These are phyloP conservation scores for Larix sibirica DNA, from an alignment of 83 land plant species.

Conservation along the genomic window DNA sequence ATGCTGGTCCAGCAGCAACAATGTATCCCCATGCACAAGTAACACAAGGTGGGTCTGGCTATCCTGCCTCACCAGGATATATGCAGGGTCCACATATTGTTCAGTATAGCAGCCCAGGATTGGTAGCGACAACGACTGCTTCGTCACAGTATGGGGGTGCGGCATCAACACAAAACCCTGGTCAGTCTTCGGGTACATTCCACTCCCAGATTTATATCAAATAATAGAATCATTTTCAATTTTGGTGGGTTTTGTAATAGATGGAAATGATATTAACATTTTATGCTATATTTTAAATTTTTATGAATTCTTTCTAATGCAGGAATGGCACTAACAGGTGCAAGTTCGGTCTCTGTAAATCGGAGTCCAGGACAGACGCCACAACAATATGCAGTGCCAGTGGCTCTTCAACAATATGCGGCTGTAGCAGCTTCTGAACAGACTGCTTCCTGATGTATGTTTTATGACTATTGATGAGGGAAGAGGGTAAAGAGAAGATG, in stretches of 20 bases:
- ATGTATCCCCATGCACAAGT: constrained; percentile 6
- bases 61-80: constrained; percentile 14
- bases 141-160: not conserved
- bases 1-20: constrained; percentile 14
- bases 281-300: not conserved
- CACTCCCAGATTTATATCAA: not conserved
- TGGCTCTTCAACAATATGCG: constrained; percentile 7
- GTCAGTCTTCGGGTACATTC: constrained; percentile 5
- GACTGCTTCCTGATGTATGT: not conserved
- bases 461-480: no score
- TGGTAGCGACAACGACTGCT: not conserved
- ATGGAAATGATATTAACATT: not conserved
- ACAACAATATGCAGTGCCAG: constrained; percentile 4
- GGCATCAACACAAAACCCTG: not conserved
- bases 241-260: not conserved
- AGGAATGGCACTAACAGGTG: not conserved
- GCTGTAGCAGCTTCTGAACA: constrained; percentile 16
- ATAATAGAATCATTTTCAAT: not conserved
- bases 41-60: constrained; percentile 7
- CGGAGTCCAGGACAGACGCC: constrained; percentile 2
- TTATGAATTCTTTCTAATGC: not conserved
- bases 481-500: no score
- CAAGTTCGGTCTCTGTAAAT: not conserved
- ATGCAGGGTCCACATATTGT: constrained; percentile 11
- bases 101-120: constrained; percentile 16